Evolutionary conservation across 768 basidiomycete species (phyloP), one percentile per base, ranked within the genome.

Genomic region (Podaxis mareebaensis): DNA sequence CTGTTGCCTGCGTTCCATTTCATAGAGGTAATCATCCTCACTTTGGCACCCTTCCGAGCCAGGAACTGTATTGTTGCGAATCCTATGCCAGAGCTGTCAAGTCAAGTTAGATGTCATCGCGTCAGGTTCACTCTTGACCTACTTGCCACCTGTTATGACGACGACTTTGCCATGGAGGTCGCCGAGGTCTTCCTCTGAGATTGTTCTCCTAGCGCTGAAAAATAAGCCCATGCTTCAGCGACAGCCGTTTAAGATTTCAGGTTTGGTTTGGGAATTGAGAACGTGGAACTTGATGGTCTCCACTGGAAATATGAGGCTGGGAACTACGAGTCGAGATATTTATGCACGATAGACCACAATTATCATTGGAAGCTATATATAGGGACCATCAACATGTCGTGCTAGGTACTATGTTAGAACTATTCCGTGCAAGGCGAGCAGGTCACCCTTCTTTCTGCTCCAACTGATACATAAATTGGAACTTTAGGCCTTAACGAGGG

Each of bases 121-220:
- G 24, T 22, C 49, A 17, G 49, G 52, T 20, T n/a, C 20, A 13
- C 11, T 49, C 5, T n/a, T 0, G 1, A 70, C 76, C 52, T 49
- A 79, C 79, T 76, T 79, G 51, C 81, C 82, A 15, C 83, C 83
- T 0, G 81, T 81, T 38, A 83, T 78, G 7, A 83, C 61, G 4
- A 75, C 77, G 2, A 82, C 78, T 58, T 78, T 80, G 20, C 78
- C 81, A 1, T 68, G 74, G 5, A 82, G 70, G 67, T 82, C 77
- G 22, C 76, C 74, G 24, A 83, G 73, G 58, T 83, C 81, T 20
- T 66, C 70, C 20, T 68, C 70, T 1, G 74, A 72, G 58, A 74
- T 53, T 6, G 44, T 46, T 46, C 44, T 46, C 20, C 44, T 17
- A 46, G 44, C 20, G 20, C 44, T 46, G 17, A 46, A 8, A 8